phyloP scores from a whole-genome alignment of 169 alveolate genomes.

The Cardiosporidium cionae region DNA sequence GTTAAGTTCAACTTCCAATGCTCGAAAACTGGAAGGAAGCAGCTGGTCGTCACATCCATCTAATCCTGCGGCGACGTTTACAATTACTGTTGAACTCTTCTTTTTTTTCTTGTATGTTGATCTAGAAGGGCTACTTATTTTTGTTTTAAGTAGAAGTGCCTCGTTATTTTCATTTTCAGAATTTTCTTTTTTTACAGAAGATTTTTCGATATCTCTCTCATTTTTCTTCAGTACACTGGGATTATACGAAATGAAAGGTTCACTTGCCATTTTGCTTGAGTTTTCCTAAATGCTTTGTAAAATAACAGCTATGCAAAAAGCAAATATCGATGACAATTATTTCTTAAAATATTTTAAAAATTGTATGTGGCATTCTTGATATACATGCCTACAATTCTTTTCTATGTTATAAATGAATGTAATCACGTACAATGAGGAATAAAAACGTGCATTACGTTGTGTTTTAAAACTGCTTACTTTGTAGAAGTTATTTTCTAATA shows the following conservation, averaged over 20 bases:
- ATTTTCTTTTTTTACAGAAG: background rate
- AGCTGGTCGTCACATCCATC: slow-evolving; percentile 80
- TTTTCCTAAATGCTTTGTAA: too few species aligned
- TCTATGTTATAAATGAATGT: too few species aligned
- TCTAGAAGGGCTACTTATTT: background rate
- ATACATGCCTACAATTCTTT: too few species aligned
- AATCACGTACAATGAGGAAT: too few species aligned
- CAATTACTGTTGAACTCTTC: slow-evolving; percentile 45
- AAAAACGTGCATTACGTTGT: too few species aligned
- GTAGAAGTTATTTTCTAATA: too few species aligned
- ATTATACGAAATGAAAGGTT: background rate
- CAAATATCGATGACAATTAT: too few species aligned
- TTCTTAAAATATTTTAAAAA: too few species aligned
- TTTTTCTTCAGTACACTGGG: background rate
- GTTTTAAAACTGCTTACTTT: too few species aligned
- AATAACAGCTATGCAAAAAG: too few species aligned
- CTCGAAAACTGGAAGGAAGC: slow-evolving; percentile 76
- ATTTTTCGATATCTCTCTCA: background rate
- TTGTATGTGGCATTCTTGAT: too few species aligned
- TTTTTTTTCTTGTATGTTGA: background rate
- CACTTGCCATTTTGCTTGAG: background rate
- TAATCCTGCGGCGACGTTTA: slow-evolving; percentile 70
- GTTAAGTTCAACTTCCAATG: slow-evolving; percentile 68
- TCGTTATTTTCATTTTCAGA: background rate
- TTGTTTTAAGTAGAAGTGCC: background rate